Conservation (phyloP, 768 basidiomycete genomes). For the Suillus discolor region DNA sequence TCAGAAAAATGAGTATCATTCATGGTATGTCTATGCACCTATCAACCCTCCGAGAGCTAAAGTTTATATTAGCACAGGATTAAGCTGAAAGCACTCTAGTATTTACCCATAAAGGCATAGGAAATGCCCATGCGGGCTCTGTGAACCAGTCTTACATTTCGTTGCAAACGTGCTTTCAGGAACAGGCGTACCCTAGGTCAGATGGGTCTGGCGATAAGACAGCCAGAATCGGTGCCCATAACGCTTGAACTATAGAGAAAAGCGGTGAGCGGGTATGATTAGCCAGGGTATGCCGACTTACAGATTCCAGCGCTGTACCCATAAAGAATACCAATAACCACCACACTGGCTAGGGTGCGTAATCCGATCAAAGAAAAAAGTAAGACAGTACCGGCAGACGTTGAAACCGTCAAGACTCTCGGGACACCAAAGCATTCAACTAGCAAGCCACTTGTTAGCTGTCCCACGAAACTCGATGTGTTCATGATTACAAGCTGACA, state of each 20-base stretch:
- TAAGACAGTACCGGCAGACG: constrained; percentile 39
- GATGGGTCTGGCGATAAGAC: constrained; percentile 47
- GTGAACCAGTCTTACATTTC: background rate
- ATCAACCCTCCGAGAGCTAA: constrained; percentile 28
- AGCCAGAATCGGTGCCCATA: constrained; percentile 47
- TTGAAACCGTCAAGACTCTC: constrained; percentile 37
- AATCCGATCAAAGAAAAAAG: constrained; percentile 53
- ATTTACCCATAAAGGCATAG: constrained; percentile 48
- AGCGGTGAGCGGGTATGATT: constrained; percentile 1
- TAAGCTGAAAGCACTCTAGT: constrained; percentile 6
- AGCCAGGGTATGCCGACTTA: constrained; percentile 20
- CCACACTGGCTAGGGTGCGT: constrained; percentile 39
- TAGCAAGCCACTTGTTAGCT: constrained; percentile 50
- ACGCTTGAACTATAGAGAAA: constrained; percentile 34
- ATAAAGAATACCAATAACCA: constrained; percentile 47
- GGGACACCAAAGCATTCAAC: constrained; percentile 46
- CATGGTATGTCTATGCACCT: constrained; percentile 6
- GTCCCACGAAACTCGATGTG: constrained; percentile 53
- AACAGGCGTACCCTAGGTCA: constrained; percentile 49
- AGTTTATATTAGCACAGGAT: background rate
- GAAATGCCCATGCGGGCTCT: constrained; percentile 51
- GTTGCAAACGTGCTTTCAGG: background rate
- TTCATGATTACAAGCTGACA: constrained; percentile 59
- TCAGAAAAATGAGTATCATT: constrained; percentile 22
- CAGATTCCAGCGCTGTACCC: constrained; percentile 56